Evolutionary conservation across 352 stramenopile species (phyloP), one percentile per base, ranked within the genome.

Genomic region (Thalassiosira hispida): DNA sequence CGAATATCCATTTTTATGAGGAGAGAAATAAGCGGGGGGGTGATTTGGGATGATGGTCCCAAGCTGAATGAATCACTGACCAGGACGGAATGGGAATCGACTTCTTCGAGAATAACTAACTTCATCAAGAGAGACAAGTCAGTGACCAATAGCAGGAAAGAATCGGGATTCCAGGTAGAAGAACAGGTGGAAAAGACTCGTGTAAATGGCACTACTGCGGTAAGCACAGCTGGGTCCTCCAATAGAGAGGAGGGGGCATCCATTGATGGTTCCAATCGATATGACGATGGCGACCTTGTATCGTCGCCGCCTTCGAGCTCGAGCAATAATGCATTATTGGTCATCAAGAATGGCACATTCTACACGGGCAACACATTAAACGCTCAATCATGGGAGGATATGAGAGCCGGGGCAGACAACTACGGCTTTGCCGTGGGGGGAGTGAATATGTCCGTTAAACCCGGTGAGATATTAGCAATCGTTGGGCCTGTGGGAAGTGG

Each of bases 371-470:
- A n/a, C 1, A 49, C 11, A 55, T 38, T 25, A 62, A 23, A 22
- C 57, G 65, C 47, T 46, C 12, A 25, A 18, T 35, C 22, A 40
- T 55, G 11, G 66, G 46, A n/a, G 35, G 60, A 27, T 9, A 16
- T 11, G 31, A 38, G 31, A 53, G 23, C 25, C 42, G 55, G 18
- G 38, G 38, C 38, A 3, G 5, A 12, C 1, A 68, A 86, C 14
- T 91, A 97, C 51, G 40, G 72, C 9, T 64, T 96, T 7, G 47
- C 69, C 6, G 71, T 91, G 0, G 93, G 90, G 12, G 87, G 96
- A 71, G 96, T 96, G 31, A 38, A 38, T 27, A 16, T 57, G n/a
- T 3, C 25, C 6, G 22, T 27, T 27, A 1, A 9, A 57, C 1
- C 25, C 12, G 18, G n/a, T 57, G 12, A 31, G 8, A 31, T 57